These are phyloP conservation scores for Rubus idaeus DNA, from an alignment of 306 rosid species.

Conservation along the genomic window DNA sequence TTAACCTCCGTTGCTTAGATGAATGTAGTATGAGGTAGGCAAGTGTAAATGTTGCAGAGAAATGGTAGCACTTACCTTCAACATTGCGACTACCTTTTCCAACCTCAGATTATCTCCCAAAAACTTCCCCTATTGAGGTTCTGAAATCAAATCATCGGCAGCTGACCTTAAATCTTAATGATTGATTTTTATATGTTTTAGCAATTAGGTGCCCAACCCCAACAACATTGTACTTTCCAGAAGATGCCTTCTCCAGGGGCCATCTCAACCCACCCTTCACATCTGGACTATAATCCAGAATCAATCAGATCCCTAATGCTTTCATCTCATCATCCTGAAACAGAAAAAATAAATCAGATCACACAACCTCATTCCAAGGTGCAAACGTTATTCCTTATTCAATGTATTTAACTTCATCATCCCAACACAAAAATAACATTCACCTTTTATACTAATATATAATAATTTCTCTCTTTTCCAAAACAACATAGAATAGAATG, in stretches of 20 bases:
- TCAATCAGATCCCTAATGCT: slow-evolving; percentile 39
- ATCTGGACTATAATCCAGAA: slow-evolving; percentile 39
- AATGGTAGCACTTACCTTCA: slow-evolving; percentile 26
- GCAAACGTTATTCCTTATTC: neutral
- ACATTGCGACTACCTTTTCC: slow-evolving; percentile 33
- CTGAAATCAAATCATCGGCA: slow-evolving; percentile 47
- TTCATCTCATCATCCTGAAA: slow-evolving; percentile 55
- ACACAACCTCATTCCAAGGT: slow-evolving; percentile 2
- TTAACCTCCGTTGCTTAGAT: neutral
- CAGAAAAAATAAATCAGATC: slow-evolving; percentile 5
- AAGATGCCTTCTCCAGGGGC: slow-evolving; percentile 46
- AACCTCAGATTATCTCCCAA: slow-evolving; percentile 39
- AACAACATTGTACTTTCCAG: slow-evolving; percentile 41
- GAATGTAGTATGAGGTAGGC: neutral
- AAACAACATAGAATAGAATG: neutral
- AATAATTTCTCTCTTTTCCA: neutral
- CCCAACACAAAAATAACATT: neutral
- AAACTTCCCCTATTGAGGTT: slow-evolving; percentile 39
- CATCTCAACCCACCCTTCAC: slow-evolving; percentile 71
- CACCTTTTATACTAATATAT: neutral
- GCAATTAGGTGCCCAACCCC: slow-evolving; percentile 42
- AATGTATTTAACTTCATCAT: neutral
- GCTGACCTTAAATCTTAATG: slow-evolving; percentile 45
- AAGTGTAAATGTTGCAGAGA: neutral
- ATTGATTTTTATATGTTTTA: slow-evolving; percentile 28